Evolutionary conservation across 352 stramenopile genomes (phyloP), one percentile per base, ranked within the genome.

Genomic region (Globisporangium nagaii): DNA sequence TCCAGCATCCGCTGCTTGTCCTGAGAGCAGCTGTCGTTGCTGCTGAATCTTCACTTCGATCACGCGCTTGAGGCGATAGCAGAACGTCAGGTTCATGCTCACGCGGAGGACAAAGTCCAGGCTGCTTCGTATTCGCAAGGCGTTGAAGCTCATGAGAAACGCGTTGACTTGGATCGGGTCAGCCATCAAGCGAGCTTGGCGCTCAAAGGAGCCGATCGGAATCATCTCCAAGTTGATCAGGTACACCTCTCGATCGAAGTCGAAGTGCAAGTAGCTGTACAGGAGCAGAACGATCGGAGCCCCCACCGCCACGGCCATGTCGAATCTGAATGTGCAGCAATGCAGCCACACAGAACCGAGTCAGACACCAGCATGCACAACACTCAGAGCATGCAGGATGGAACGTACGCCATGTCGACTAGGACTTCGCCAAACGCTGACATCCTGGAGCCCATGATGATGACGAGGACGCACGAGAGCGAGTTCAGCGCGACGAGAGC

Each of bases 11-110:
- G 37, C 32, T 34, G 6, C 12, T 11, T 12, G 3, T 1, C 35
- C 17, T 8, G 35, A 10, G 4, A 41, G 9, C 2, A 4, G 9
- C 11, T 20, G 31, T 4, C 35, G 13, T 10, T 11, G 5, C 0
- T 45, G 43, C 19, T 60, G 24, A 1, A 24, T 22, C 34, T 17
- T 60, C 0, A 66, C 50, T 25, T 75, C 60, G 6, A 73, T 25
- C n/a, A 73, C 60, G 0, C 65, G 55, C 17, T 72, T 70, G 30
- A 61, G 60, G 2, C 69, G 69, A 22, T 73, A 73, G 17, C 44
- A 60, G 30, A 79, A 73, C 4, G 68, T 58, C 2, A 71, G 7
- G 34, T 69, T 76, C 56, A 68, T 68, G 6, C 63, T 60, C 2
- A 82, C 49, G 12, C 62, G 61, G 7, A 75, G 35, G 19, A 75